Base-by-base conservation (phyloP, 2,329 filamentous ascomycete genomes). In the Trichoderma koningiopsis region DNA sequence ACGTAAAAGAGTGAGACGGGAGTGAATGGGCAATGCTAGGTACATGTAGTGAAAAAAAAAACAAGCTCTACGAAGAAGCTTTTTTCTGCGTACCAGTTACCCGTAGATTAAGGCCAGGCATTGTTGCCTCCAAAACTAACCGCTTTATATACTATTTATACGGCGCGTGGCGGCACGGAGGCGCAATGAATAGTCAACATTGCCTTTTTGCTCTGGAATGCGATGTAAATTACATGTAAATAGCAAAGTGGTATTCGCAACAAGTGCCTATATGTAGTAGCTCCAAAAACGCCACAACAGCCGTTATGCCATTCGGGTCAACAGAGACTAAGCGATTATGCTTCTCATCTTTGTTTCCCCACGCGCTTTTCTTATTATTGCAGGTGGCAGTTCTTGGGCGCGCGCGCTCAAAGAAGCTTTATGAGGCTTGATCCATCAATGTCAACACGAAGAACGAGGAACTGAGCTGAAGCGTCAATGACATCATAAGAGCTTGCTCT, bases 401-500 rank as follows among this genome's bases (percentile, higher is more conserved):
- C 43, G 59, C 43, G 59, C 47, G 59, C 59, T 31, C 29, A 16
- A 29, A 35, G n/a, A 62, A 52, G 35, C 59, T 62, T 43, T 52
- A n/a, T 19, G 47, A 22, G 37, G 49, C 59, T 61, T 49, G 27
- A 52, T 52, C 13, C 19, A 14, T 56, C 29, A n/a, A 8, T 56
- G 29, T 14, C n/a, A 58, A 35, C 33, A 35, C 13, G 33, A 40
- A 43, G 5, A 1, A 58, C 33, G 27, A 58, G n/a, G 6, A 58
- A 2, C 37, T 24, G 53, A 57, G 31, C 35, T 29, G 62, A 58
- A 40, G 37, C 40, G 19, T 66, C 63, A 57, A 66, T 66, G 63
- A 66, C 63, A 66, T 66, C 63, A 66, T 58, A 27, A 65, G 52
- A 55, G 22, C 10, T 24, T 31, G 31, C 13, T 19, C 29, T 37